Evolutionary conservation across 495 filamentous ascomycete species (phyloP), one percentile per base, ranked within the genome.

Genomic region (Aspergillus coremiiformis): DNA sequence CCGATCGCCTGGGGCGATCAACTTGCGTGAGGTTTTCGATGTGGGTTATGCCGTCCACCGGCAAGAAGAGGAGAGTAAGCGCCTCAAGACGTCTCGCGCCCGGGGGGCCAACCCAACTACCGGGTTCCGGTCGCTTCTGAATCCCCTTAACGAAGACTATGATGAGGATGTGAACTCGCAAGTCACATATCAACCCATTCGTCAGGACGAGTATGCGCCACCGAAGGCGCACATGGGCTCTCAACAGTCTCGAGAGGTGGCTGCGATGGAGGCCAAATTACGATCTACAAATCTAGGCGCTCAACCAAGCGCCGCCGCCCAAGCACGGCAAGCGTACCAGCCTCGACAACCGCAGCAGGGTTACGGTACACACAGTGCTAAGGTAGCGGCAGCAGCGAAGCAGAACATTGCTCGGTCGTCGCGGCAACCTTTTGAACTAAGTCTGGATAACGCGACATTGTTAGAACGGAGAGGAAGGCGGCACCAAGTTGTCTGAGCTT

Each of bases 11-110:
- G 94, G 90, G 41, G 93, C 88, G 10, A 84, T 97, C 68, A 96
- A 96, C 63, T 76, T 98, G 19, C 87, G 93, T 45, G 93, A 98
- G 62, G 89, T 97, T 12, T 98, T 98, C 58, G 93, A 98, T 62
- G 93, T 98, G 44, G 85, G 89, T 29, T 97, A 98, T 60, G 89
- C 93, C 20, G 93, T 98, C 14, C 93, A 97, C 63, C 79, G 93
- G 26, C 89, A 97, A 67, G 93, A 96, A 66, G 93, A 98, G 67
- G 93, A 97, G 68, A 83, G 80, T 61, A 97, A 96, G 69, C 84
- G 91, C 29, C 81, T 89, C 30, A 95, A 91, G 72, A 78, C 82
- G 58, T 84, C 84, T 57, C 81, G 86, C 62, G 85, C 85, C 64
- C 79, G 83, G 24, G 81, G 79, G 27, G 73, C 70, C 17, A 79